These are phyloP conservation scores for Nepenthes mirabilis DNA, from an alignment of 148 eudicot genomes.

Conservation along the genomic window DNA sequence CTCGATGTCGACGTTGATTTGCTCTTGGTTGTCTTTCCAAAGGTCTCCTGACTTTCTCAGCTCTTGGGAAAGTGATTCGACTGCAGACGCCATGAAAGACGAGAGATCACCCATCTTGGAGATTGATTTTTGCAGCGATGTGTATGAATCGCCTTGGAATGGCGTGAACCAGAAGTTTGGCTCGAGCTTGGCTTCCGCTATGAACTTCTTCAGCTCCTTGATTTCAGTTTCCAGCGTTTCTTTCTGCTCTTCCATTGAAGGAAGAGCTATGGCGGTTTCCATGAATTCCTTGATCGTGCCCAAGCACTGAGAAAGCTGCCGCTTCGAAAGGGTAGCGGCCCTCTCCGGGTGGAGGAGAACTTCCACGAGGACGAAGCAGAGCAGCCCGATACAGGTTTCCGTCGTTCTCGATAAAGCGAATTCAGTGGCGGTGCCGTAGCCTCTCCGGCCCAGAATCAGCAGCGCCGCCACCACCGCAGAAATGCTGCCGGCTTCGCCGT, in stretches of 20 bases:
- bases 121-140: slow-evolving; percentile 14
- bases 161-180: slow-evolving; percentile 53
- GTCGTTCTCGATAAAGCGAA: slow-evolving; percentile 40
- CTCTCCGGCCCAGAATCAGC: slow-evolving; percentile 36
- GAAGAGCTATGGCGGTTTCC: slow-evolving; percentile 4
- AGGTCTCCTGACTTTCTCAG: slow-evolving; percentile 1
- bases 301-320: slow-evolving; percentile 16
- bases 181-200: slow-evolving; percentile 31
- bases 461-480: slow-evolving; percentile 47
- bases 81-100: slow-evolving; percentile 13
- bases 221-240: slow-evolving; percentile 15
- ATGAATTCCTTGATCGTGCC: slow-evolving; percentile 20
- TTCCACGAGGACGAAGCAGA: slow-evolving; percentile 28
- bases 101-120: slow-evolving; percentile 23
- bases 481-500: slow-evolving; percentile 36
- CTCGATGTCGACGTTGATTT: slow-evolving; percentile 17
- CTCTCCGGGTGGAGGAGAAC: slow-evolving; percentile 31
- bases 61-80: slow-evolving; percentile 13
- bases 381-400: slow-evolving; percentile 42
- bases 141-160: slow-evolving; percentile 25
- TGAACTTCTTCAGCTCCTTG: slow-evolving; percentile 15
- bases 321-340: slow-evolving; percentile 30
- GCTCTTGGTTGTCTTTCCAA: slow-evolving; percentile 26
- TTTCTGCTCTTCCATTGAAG: slow-evolving; percentile 12
- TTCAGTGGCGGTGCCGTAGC: slow-evolving; percentile 37